These are phyloP conservation scores for Mucor circinelloides DNA, from an alignment of 371 early-diverging fungal genomes.

Conservation along the genomic window DNA sequence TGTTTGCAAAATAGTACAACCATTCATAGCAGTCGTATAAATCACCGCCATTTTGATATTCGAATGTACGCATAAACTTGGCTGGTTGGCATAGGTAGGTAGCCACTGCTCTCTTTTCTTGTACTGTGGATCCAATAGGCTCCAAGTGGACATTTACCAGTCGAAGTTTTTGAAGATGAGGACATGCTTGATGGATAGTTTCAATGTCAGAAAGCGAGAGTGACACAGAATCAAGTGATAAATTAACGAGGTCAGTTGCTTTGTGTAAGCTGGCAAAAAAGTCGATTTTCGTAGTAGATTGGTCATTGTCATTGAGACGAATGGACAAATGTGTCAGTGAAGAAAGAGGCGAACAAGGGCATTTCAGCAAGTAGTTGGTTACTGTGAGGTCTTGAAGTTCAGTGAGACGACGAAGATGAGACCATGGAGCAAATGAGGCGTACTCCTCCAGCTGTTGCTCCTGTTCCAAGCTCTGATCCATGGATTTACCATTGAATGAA, in stretches of 20 bases:
- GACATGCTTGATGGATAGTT: slow-evolving; percentile 15
- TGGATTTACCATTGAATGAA: slow-evolving; percentile 8
- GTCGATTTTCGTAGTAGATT: not conserved
- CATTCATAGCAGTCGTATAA: slow-evolving; percentile 14
- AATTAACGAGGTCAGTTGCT: not conserved
- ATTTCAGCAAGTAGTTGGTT: not conserved
- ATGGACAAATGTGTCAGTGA: slow-evolving; percentile 5
- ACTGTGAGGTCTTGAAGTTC: slow-evolving; percentile 12
- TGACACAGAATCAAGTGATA: slow-evolving; percentile 9
- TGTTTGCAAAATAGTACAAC: slow-evolving; percentile 15
- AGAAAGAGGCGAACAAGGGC: not conserved
- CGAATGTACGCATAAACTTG: not conserved
- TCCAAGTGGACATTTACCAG: slow-evolving; percentile 4
- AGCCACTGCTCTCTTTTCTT: slow-evolving; percentile 2
- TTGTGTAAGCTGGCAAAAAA: slow-evolving; percentile 6
- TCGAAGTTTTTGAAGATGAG: slow-evolving; percentile 4
- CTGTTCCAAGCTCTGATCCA: not conserved
- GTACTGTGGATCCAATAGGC: not conserved
- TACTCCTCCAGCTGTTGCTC: not conserved
- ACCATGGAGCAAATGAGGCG: slow-evolving; percentile 3
- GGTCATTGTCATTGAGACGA: not conserved
- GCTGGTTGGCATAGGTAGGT: not conserved
- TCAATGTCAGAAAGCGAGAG: slow-evolving; percentile 16
- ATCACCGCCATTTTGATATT: not conserved
- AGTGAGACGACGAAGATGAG: slow-evolving; percentile 10